A percentile compares a stretch with the other conserved stretches of the same genome.
These are phyloP conservation scores for Cymbopogon flexuosus DNA, from an alignment of 202 grass and related monocot genomes.

Conservation along the genomic window DNA sequence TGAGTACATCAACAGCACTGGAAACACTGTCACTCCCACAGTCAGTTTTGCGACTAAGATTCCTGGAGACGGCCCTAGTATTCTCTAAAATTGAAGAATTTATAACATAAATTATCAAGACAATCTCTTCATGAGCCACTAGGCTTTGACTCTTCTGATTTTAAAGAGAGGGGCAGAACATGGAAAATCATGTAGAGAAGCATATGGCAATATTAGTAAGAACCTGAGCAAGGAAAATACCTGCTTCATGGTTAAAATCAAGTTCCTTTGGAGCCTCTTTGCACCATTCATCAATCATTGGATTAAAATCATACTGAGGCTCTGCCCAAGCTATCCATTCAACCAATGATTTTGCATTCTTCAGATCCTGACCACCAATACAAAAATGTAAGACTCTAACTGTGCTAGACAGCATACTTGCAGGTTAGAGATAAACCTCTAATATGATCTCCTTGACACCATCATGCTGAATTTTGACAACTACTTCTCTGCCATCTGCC, in stretches of 20 bases:
- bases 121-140: neutral
- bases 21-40: slow-evolving; percentile 32
- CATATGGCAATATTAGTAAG: neutral
- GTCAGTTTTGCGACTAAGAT: slow-evolving; percentile 48
- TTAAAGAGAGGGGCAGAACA: neutral
- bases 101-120: slow-evolving; percentile 7
- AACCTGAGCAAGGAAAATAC: slow-evolving; percentile 41
- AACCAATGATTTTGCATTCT: slow-evolving; percentile 91
- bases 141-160: slow-evolving; percentile 4
- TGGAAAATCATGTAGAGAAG: slow-evolving; percentile 8
- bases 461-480: slow-evolving; percentile 96
- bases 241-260: slow-evolving; percentile 97
- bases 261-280: slow-evolving; percentile 98
- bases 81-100: slow-evolving; percentile 60
- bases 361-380: slow-evolving; percentile 67
- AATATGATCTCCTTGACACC: slow-evolving; percentile 93
- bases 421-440: slow-evolving; percentile 60
- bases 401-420: slow-evolving; percentile 6
- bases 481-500: slow-evolving; percentile 77
- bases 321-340: slow-evolving; percentile 99
- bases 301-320: slow-evolving; percentile 88
- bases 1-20: slow-evolving; percentile 62
- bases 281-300: slow-evolving; percentile 99
- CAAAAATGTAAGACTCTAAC: slow-evolving; percentile 14
- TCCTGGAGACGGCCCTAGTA: slow-evolving; percentile 70